These are phyloP conservation scores for Cladosporium sp. DNA, from an alignment of 2,329 filamentous ascomycete genomes.

Conservation along the genomic window DNA sequence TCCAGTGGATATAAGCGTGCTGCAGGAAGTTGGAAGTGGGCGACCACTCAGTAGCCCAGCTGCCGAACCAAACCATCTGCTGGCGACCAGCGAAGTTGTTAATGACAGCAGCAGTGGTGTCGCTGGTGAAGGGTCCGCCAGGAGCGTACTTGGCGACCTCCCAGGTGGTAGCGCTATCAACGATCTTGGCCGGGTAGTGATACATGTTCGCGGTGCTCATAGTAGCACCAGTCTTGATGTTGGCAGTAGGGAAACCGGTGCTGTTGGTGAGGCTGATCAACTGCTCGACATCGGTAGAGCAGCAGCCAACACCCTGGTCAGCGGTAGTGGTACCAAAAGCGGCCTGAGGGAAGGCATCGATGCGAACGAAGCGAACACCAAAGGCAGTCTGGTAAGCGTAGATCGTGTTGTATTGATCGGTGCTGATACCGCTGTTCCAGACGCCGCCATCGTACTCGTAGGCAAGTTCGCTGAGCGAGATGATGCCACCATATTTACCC, in stretches of 20 bases:
- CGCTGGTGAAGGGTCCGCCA: constrained; percentile 33
- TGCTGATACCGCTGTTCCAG: constrained; percentile 52
- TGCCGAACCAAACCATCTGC: constrained; percentile 60
- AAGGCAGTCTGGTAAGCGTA: constrained; percentile 57
- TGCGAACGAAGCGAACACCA: constrained; percentile 57
- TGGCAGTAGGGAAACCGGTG: constrained; percentile 51
- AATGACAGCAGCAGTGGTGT: constrained; percentile 55
- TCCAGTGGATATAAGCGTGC: constrained; percentile 60
- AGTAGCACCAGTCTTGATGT: constrained; percentile 47
- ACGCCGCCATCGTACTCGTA: constrained; percentile 47
- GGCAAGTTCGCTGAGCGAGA: constrained; percentile 51
- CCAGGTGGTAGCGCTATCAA: constrained; percentile 49
- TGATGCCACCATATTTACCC: constrained; percentile 58
- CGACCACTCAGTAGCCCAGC: constrained; percentile 50
- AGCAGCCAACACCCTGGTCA: constrained; percentile 44
- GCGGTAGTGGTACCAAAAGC: constrained; percentile 43
- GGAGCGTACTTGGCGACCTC: constrained; percentile 52
- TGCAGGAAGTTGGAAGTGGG: constrained; percentile 56
- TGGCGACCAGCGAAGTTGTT: constrained; percentile 56
- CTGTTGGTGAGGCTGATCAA: constrained; percentile 51
- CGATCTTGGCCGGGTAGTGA: constrained; percentile 57
- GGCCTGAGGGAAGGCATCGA: constrained; percentile 54
- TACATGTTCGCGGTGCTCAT: constrained; percentile 51
- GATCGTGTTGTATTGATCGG: constrained; percentile 53
- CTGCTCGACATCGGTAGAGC: constrained; percentile 47